A percentile compares a stretch with the other conserved stretches of the same genome.
phyloP scores from a whole-genome alignment of 306 rosid species.

The Cyclanthera cordifolia region DNA sequence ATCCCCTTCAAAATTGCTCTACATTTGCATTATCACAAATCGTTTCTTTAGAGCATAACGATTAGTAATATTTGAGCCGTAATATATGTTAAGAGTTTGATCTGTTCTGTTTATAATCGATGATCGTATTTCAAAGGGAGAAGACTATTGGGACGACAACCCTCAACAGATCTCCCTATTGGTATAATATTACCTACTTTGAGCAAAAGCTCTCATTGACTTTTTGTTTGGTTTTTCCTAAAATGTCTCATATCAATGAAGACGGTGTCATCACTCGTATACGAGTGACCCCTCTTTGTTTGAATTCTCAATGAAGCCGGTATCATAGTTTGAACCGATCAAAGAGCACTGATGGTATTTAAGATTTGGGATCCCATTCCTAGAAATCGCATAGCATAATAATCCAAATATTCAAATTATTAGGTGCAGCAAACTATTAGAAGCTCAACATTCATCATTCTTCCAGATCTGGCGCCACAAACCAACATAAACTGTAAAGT shows the following conservation, averaged over 20 bases:
- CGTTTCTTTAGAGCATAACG: not conserved
- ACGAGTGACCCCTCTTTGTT: too few species aligned
- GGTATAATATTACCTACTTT: too few species aligned
- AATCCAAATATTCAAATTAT: not conserved
- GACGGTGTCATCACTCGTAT: too few species aligned
- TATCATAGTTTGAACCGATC: conserved; percentile 1
- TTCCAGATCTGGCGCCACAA: conserved; percentile 4
- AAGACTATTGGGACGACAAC: not conserved
- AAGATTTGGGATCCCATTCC: not conserved
- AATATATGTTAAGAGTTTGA: not conserved
- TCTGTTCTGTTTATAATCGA: not conserved
- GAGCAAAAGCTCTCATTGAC: too few species aligned
- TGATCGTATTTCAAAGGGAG: not conserved
- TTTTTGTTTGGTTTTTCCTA: too few species aligned
- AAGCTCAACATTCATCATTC: not conserved
- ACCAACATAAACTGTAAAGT: not conserved
- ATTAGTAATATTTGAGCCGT: not conserved
- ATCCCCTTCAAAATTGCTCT: not conserved
- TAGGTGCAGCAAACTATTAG: not conserved
- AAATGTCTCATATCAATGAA: too few species aligned
- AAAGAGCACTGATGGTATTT: not conserved
- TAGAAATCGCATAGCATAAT: not conserved
- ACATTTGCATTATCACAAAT: too few species aligned
- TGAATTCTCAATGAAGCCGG: not conserved
- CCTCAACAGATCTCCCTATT: too few species aligned